Evolutionary conservation across 192 early-diverging fungal species (phyloP), one percentile per base, ranked within the genome.

Genomic region (Linderina pennispora): DNA sequence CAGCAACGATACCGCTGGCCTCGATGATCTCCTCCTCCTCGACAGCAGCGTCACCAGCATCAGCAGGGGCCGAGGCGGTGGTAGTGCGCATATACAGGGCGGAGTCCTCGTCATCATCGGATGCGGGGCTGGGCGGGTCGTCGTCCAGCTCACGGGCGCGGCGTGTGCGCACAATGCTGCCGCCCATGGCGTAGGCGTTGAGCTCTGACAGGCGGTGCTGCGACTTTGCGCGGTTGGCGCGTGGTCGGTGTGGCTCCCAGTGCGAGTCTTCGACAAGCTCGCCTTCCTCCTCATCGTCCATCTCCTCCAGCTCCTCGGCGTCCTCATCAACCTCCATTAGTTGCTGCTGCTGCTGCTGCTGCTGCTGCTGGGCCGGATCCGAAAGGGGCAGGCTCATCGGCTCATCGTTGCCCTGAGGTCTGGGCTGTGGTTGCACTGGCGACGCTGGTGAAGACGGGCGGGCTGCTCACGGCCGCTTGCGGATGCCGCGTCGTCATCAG

Each of bases 121-220:
- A 44, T 17, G 60, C 37, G n/a, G 37, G 33, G 35, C 37, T 36
- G 26, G 19, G 41, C 32, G 43, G 23, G 14, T 17, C 58, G 19
- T 43, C 58, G 22, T 56, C 53, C 23, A 43, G 19, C 24, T 53
- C 49, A 22, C 65, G 53, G 4, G 31, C 38, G 14, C 64, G 50
- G 3, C 56, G 50, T 1, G 64, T 67, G 42, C 63, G 63, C 45
- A 66, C 63, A 36, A 54, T 66, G 55, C 63, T 66, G 46, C 63
- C 63, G 23, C 64, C 64, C 51, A 59, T 44, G 13, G 64, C 64
- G 28, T 60, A 60, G 0, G 56, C 57, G 13, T 50, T 51, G 11
- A 59, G 52, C 52, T 60, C 64, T 14, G 52, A 47, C 24, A 41
- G 33, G 23, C 40, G 52, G 1, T 53, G 56, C 48, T 44, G 8